Percentiles rank a stretch among this genome's conserved stretches.
phyloP scores from a whole-genome alignment of 2,329 filamentous ascomycete genomes.

The Verticillium klebahnii region DNA sequence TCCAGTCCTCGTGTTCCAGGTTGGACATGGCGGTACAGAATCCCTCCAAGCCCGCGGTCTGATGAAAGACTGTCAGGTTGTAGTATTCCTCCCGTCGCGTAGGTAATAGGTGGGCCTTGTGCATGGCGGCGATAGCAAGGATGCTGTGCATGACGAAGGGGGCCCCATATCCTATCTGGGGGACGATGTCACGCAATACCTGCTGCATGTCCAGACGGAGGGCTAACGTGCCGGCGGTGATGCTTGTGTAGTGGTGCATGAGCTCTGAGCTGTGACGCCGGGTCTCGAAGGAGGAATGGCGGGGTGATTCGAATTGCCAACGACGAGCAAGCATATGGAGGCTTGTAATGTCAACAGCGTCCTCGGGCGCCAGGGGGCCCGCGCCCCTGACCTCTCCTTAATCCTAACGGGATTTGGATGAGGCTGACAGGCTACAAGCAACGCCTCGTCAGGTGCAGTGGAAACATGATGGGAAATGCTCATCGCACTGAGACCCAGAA shows the following conservation, averaged over 20 bases:
- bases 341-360: no score
- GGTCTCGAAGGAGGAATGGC: background rate
- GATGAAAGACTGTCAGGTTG: slow-evolving; percentile 21
- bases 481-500: no score
- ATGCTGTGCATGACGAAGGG: slow-evolving; percentile 22
- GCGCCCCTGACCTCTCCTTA: no score
- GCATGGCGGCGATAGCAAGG: slow-evolving; percentile 18
- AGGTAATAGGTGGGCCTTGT: slow-evolving; percentile 23
- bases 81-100: slow-evolving; percentile 17
- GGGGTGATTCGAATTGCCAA: no score
- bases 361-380: no score
- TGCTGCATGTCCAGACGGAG: slow-evolving; percentile 15
- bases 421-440: no score
- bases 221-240: slow-evolving; percentile 17
- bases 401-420: no score
- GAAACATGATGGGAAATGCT: no score
- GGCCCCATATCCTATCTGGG: slow-evolving; percentile 19
- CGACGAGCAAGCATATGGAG: no score
- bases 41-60: slow-evolving; percentile 22
- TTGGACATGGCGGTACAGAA: slow-evolving; percentile 17
- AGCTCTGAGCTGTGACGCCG: slow-evolving; percentile 14
- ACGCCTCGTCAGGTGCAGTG: no score
- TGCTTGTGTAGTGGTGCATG: slow-evolving; percentile 23
- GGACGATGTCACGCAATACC: slow-evolving; percentile 20
- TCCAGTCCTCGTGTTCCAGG: slow-evolving; percentile 14